A percentile compares a stretch with the other conserved stretches of the same genome.
These are phyloP conservation scores for Trypanosomatidae sp. DNA, from an alignment of 208 protist genomes.

Conservation along the genomic window DNA sequence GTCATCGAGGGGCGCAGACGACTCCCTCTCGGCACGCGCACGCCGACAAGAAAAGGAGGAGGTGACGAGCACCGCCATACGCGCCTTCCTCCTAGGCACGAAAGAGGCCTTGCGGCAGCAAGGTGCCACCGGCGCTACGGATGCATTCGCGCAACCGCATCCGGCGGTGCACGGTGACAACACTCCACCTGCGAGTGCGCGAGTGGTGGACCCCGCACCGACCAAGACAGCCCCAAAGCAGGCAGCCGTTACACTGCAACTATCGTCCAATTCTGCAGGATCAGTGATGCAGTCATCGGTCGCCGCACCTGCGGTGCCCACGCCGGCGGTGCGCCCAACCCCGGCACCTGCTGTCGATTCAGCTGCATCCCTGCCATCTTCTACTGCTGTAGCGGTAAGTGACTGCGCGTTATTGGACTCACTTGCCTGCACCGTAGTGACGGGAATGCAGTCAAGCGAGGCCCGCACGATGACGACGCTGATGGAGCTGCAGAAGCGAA, in stretches of 20 bases:
- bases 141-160: not conserved
- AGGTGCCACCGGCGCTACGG: not conserved
- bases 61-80: constrained; percentile 14
- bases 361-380: not conserved
- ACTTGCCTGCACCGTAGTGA: constrained; percentile 21
- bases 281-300: not conserved
- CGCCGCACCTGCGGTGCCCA: not conserved
- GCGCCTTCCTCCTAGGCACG: constrained; percentile 4
- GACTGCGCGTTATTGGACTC: constrained; percentile 4
- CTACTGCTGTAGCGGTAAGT: not conserved
- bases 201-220: not conserved
- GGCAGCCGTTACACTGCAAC: not conserved
- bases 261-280: not conserved
- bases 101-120: constrained; percentile 19
- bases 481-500: constrained; percentile 60
- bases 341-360: not conserved
- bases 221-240: not conserved
- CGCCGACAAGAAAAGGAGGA: constrained; percentile 18
- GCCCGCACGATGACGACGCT: constrained; percentile 36
- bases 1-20: not conserved
- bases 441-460: constrained; percentile 10
- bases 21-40: constrained; percentile 6
- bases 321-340: not conserved
- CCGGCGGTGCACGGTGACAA: not conserved
- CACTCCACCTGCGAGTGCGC: not conserved